These are phyloP conservation scores for Fusarium hostae DNA, from an alignment of 2,329 filamentous ascomycete species.

Conservation along the genomic window DNA sequence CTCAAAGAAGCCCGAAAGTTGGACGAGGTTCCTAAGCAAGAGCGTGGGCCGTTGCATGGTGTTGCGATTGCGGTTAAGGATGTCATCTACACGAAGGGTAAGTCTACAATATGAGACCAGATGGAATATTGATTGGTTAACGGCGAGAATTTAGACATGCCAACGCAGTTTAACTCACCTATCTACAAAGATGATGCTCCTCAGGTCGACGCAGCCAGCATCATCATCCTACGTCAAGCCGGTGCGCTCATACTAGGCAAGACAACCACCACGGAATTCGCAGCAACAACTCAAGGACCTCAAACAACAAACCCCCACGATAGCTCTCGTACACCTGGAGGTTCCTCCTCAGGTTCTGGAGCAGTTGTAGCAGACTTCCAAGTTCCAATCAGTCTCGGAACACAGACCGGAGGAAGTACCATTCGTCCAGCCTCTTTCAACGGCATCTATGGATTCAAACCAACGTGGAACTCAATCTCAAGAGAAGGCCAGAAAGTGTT, in stretches of 20 bases:
- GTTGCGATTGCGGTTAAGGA: slow-evolving; percentile 26
- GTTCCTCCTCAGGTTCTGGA: slow-evolving; percentile 72
- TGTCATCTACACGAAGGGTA: slow-evolving; percentile 26
- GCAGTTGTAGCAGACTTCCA: slow-evolving; percentile 72
- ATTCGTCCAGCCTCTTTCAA: slow-evolving; percentile 71
- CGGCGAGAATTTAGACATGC: slow-evolving; percentile 56
- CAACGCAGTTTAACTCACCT: slow-evolving; percentile 63
- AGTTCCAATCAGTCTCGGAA: slow-evolving; percentile 66
- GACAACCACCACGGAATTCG: slow-evolving; percentile 62
- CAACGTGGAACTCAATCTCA: slow-evolving; percentile 28
- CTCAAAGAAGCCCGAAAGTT: slow-evolving; percentile 4
- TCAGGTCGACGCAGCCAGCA: slow-evolving; percentile 61
- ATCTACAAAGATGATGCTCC: slow-evolving; percentile 60
- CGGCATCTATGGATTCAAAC: slow-evolving; percentile 54
- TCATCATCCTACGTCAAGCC: slow-evolving; percentile 63
- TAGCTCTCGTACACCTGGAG: slow-evolving; percentile 68
- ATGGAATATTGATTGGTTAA: rapidly evolving
- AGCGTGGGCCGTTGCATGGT: slow-evolving; percentile 13
- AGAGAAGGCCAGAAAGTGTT: slow-evolving; percentile 17
- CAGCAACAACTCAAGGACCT: slow-evolving; percentile 60
- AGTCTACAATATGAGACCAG: rapidly evolving
- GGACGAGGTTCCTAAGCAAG: neutral
- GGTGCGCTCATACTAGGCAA: slow-evolving; percentile 63
- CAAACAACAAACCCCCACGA: slow-evolving; percentile 71
- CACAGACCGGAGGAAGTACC: slow-evolving; percentile 70